Base-by-base conservation (phyloP, 345 rosid genomes). In the Luvunga scandens region DNA sequence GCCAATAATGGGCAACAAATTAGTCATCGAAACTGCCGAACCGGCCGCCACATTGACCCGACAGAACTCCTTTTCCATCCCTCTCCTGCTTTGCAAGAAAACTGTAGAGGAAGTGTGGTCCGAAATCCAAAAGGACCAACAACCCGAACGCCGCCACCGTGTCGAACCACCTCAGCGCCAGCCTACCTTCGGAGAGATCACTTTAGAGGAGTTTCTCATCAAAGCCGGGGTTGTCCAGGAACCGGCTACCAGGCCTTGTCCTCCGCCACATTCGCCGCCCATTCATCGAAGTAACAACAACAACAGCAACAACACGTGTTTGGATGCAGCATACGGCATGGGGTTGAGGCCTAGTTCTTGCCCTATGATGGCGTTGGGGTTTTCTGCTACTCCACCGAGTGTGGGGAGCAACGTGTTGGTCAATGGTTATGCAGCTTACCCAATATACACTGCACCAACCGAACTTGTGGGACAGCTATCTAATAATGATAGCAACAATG, bases 101-200 rank as follows among this genome's bases (percentile, higher is more conserved):
- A 93, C 98, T 0, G 95, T 95, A 14, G 98, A 93, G 36, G 95
- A 95, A 76, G 94, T 95, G 8, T 95, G 97, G 98, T 84, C 75
- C 6, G 95, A 93, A 85, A 95, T 93, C 69, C 98, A 90, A 77
- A 90, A 81, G 71, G 95, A 90, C 28, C 81, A 84, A 8, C 81
- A 87, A 60, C 6, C 85, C 70, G 3, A 80, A 70, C 19, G 36
- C 70, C 67, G 31, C 25, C 73, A 63, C 75, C 27, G 53, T 24
- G 78, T 75, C 34, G 82, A 68, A 10, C 82, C 75, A 14, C 88
- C 88, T 34, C 85, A 79, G 55, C 77, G 90, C 21, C 93, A 92
- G 77, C 91, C 75, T 66, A 90, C 98, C 0, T 83, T 91, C 4
- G 98, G 94, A 16, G 95, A 93, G 82, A 91, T 93, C 60, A 91